Conservation (phyloP, 306 rosid genomes). For the Dryas alaskensis region DNA sequence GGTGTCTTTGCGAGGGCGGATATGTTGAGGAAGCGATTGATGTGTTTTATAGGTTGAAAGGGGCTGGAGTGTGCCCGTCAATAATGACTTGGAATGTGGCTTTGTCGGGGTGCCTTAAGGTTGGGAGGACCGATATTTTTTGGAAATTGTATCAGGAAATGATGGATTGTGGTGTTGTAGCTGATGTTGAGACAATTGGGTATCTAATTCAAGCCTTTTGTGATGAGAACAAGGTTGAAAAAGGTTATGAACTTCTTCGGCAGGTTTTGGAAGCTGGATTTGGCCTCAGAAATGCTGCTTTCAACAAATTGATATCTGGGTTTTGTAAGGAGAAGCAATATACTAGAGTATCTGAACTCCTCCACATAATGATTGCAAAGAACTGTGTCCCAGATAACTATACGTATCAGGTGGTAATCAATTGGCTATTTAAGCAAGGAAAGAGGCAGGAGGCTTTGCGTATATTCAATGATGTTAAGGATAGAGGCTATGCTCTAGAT, state of each 20-base stretch:
- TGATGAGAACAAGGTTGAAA: conserved; percentile 35
- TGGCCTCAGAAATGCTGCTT: conserved; percentile 44
- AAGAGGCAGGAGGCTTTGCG: conserved; percentile 41
- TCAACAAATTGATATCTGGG: conserved; percentile 51
- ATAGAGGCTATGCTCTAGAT: conserved; percentile 75
- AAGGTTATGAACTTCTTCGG: conserved; percentile 62
- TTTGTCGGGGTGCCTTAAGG: conserved; percentile 48
- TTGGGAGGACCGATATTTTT: conserved; percentile 50
- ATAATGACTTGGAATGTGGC: conserved; percentile 58
- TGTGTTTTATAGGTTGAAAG: conserved; percentile 43
- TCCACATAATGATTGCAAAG: conserved; percentile 63
- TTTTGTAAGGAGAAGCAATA: conserved; percentile 48
- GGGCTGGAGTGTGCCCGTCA: conserved; percentile 43
- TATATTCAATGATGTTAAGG: conserved; percentile 66
- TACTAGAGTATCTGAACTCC: conserved; percentile 53
- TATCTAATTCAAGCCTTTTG: conserved; percentile 62
- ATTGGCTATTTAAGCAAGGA: conserved; percentile 50
- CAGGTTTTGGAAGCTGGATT: conserved; percentile 56
- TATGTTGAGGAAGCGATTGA: conserved; percentile 51
- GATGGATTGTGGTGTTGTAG: conserved; percentile 51
- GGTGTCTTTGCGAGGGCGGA: conserved; percentile 48
- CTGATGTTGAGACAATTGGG: conserved; percentile 52
- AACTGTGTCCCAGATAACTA: conserved; percentile 39
- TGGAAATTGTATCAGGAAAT: conserved; percentile 65
- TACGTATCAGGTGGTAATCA: conserved; percentile 61